Evolutionary conservation across 1,284 basidiomycete genomes (phyloP).

Genomic region (Xerocomus minutiporus): DNA sequence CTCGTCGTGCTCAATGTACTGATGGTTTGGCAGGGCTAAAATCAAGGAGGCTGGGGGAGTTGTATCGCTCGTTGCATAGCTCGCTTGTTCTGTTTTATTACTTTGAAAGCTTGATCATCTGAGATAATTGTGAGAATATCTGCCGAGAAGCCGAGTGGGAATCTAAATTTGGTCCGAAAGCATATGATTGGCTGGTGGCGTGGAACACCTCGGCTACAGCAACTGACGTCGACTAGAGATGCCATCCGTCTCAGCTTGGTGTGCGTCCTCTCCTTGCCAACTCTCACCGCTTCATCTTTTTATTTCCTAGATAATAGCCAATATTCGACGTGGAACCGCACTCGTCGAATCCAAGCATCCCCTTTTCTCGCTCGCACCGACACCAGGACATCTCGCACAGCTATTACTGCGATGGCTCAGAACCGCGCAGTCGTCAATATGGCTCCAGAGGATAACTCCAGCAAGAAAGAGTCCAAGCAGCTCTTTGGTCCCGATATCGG

Average conservation of each 20-base stretch:
- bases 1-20: constrained; percentile 1
- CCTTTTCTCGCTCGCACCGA: constrained; percentile 50
- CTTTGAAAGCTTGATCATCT: constrained; percentile 1
- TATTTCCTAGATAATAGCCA: constrained; percentile 42
- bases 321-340: constrained; percentile 53
- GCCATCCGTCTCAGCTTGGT: constrained; percentile 35
- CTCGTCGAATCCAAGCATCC: constrained; percentile 44
- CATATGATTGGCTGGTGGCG: constrained; percentile 11
- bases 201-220: not conserved
- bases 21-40: constrained; percentile 50
- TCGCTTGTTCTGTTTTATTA: constrained; percentile 23
- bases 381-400: constrained; percentile 41
- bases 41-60: constrained; percentile 94
- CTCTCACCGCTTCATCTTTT: not conserved
- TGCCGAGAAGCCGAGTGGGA: constrained; percentile 10
- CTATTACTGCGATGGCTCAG: constrained; percentile 42
- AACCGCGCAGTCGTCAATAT: constrained; percentile 38
- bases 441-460: constrained; percentile 23
- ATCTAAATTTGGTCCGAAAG: constrained; percentile 4
- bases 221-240: constrained; percentile 19
- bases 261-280: constrained; percentile 19
- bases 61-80: constrained; percentile 85
- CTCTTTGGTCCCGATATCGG: constrained; percentile 68
- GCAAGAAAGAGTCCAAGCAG: constrained; percentile 41
- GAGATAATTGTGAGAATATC: not conserved